Conservation (phyloP, 2,329 filamentous ascomycete species). For the Colletotrichum shisoi region DNA sequence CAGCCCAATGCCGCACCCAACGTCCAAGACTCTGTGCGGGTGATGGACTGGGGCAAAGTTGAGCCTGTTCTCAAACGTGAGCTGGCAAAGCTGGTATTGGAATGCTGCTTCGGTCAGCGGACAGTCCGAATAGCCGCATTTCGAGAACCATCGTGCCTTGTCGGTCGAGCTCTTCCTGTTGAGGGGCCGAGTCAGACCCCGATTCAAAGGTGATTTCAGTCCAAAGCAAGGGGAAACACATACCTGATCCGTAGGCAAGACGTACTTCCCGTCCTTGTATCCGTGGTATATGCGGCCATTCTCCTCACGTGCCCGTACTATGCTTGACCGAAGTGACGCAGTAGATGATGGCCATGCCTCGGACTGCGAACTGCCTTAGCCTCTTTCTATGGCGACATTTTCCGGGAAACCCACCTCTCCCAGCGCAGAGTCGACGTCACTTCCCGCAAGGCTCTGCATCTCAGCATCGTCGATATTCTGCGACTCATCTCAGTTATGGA, state of each 20-base stretch:
- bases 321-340: conserved; percentile 46
- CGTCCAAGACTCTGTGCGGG: conserved; percentile 55
- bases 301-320: conserved; percentile 45
- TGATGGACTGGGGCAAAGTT: conserved; percentile 55
- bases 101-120: conserved; percentile 42
- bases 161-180: conserved; percentile 49
- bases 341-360: conserved; percentile 47
- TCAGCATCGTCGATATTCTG: conserved; percentile 35
- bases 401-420: conserved; percentile 42
- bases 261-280: conserved; percentile 51
- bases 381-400: neutral
- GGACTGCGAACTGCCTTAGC: conserved; percentile 20
- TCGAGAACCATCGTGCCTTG: conserved; percentile 41
- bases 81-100: conserved; percentile 51
- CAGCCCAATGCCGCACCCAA: conserved; percentile 61
- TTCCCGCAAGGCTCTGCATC: conserved; percentile 35
- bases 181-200: conserved; percentile 29
- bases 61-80: conserved; percentile 55
- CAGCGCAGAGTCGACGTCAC: conserved; percentile 44
- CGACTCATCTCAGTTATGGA: conserved; percentile 2
- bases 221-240: neutral
- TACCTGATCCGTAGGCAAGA: conserved; percentile 51
- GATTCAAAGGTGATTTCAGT: neutral
- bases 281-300: conserved; percentile 53
- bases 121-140: neutral